phyloP scores from a whole-genome alignment of 805 yeast genomes.

The Vanderwaltozyma verrucispora region DNA sequence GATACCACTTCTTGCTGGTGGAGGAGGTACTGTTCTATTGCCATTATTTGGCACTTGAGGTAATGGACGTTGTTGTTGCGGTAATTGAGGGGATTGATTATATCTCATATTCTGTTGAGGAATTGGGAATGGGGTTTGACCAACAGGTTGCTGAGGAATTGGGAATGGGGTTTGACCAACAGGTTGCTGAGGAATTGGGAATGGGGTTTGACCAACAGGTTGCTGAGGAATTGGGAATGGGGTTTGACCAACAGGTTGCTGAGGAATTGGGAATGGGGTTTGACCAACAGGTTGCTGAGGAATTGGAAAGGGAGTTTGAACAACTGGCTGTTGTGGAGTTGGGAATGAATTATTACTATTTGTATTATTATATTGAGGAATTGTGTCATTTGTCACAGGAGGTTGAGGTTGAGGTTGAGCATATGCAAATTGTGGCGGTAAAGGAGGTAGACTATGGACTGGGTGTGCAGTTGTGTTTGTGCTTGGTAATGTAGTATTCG shows the following conservation, averaged over 20 bases:
- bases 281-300: conserved; percentile 4
- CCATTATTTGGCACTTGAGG: conserved; percentile 13
- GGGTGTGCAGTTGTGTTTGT: conserved; percentile 4
- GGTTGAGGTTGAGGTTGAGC: conserved; percentile 3
- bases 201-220: conserved; percentile 3
- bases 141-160: conserved; percentile 3
- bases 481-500: too few relatives aligned
- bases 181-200: conserved; percentile 3
- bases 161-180: conserved; percentile 4
- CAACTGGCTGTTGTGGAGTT: conserved; percentile 3
- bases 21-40: conserved; percentile 3
- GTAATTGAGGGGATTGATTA: conserved; percentile 3
- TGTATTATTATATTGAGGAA: conserved; percentile 3
- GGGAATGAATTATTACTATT: conserved; percentile 4
- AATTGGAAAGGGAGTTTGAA: conserved; percentile 5
- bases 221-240: conserved; percentile 13
- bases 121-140: conserved; percentile 2
- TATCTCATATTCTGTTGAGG: conserved; percentile 1
- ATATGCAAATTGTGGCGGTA: conserved; percentile 9
- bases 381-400: conserved; percentile 2
- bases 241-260: conserved; percentile 5
- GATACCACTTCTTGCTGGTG: conserved; percentile 1
- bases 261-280: conserved; percentile 3
- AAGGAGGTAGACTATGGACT: conserved; percentile 18
- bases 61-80: conserved; percentile 8